A percentile compares a stretch with the other conserved stretches of the same genome.
Conservation (phyloP, 73 alveolate genomes). For the Paramecium tetraurelia region DNA sequence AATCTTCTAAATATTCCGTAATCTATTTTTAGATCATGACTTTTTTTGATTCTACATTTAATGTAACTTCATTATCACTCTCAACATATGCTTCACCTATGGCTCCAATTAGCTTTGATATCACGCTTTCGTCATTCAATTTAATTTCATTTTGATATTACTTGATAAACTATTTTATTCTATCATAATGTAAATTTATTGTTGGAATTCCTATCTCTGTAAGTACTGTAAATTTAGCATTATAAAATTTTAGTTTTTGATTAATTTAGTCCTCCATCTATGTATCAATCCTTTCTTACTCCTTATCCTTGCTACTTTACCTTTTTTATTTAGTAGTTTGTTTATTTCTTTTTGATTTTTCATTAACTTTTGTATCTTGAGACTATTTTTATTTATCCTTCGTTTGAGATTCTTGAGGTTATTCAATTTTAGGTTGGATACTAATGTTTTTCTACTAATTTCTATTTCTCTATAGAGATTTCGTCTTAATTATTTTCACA, state of each 20-base stretch:
- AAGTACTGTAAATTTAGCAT: not conserved
- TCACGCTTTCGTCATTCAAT: not conserved
- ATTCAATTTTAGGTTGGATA: not conserved
- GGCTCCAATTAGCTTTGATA: not conserved
- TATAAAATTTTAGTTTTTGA: not conserved
- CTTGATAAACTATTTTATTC: not conserved
- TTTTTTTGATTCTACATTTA: not conserved
- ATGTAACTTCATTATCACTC: not conserved
- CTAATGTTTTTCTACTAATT: not conserved
- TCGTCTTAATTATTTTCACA: not conserved
- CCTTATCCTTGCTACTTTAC: not conserved
- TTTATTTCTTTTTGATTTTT: not conserved
- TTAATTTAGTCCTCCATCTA: not conserved
- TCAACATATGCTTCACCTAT: not conserved
- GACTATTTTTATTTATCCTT: not conserved
- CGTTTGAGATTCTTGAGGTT: not conserved
- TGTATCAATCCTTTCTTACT: not conserved
- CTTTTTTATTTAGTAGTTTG: not conserved
- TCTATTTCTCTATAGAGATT: not conserved
- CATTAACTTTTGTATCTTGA: not conserved
- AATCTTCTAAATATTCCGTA: not conserved
- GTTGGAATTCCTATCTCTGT: not conserved
- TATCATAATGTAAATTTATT: not conserved
- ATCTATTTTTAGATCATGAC: not conserved
- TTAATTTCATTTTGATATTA: not conserved